Base-by-base conservation (phyloP, 208 protist species). In the Trypanosoma congolense region DNA sequence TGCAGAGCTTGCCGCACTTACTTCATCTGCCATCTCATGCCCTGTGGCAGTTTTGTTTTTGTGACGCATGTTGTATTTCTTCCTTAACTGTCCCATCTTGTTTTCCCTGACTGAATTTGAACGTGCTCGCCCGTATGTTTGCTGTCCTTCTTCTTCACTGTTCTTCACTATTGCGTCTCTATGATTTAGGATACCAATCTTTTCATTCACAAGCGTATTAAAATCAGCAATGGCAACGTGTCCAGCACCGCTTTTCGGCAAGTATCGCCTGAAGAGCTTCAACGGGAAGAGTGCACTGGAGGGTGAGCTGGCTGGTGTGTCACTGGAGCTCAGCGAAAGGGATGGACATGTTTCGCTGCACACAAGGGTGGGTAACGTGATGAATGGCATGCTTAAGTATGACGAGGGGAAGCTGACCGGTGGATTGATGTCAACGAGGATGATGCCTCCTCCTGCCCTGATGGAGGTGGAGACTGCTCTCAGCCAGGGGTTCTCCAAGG, bases 391-490 rank as follows among this genome's bases (percentile, higher is more conserved):
- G n/a, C 38, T 66, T 3, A 19, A 30, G 1, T 42, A 61, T 21
- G 31, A 61, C 43, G 46, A 75, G 12, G 71, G 64, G 9, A 62
- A 55, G 38, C 47, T 83, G 30, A 71, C 70, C 33, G 66, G 66
- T 9, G 50, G 52, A 19, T 48, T 77, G 26, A 56, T 61, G 29
- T 72, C 65, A 5, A 70, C 70, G 3, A 31, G 3, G 1, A 74
- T 77, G 69, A 66, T 81, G 60, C 60, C 60, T 30, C 24, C 61
- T 6, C 53, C 56, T 12, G 56, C 21, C 22, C 43, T 56, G 65
- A 70, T 73, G 64, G 60, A 68, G 48, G 58, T 77, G 14, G 75
- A 77, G 59, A 46, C 24, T 31, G 38, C 67, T 5, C 40, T 77
- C 48, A 18, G 43, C 33, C 36, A 40, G 8, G 70, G 70, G 29